Base-by-base conservation (phyloP, 1,284 basidiomycete genomes). In the Tilletia horrida region DNA sequence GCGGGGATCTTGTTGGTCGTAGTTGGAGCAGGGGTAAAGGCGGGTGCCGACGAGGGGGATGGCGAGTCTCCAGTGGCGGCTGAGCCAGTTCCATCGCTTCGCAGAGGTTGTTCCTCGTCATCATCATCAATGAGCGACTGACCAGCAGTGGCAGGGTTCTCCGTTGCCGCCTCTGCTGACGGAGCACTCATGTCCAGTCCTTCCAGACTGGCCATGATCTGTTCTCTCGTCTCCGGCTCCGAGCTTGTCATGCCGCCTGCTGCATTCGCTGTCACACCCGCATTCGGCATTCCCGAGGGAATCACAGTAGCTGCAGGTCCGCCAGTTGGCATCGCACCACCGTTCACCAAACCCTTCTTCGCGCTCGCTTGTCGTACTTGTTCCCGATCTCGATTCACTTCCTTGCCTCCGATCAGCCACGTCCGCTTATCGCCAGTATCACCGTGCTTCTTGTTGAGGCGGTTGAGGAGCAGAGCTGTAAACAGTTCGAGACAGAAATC, bases 341-440 rank as follows among this genome's bases (percentile, higher is more conserved):
- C 78, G 48, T 78, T 78, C 16, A 72, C 75, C 35, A 76, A 79
- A 14, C 81, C 76, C 61, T 82, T 77, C 14, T 83, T 80, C 69
- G 85, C 84, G 57, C 78, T 83, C 75, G 84, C 84, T 76, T 84
- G 84, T 48, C 89, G 86, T 66, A 89, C 84, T 23, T 83, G 83
- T 50, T 87, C 85, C 52, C 87, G 86, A 64, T 93, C 91, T 66
- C 90, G 83, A 77, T 95, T 96, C 57, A 91, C 88, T 72, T 94
- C 91, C 82, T 92, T 93, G 35, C 92, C 92, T 3, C 94, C 94
- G 76, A 96, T 92, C 67, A 95, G 85, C 94, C 95, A 97, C 1
- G 91, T 95, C 61, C 93, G 86, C 83, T 95, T 95, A 82, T 96
- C 93, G 44, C 76, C 79, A 6, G 78, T 80, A 76, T 93, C 91